Evolutionary conservation across 768 basidiomycete genomes (phyloP).

Genomic region (Boletus subcaerulescens): DNA sequence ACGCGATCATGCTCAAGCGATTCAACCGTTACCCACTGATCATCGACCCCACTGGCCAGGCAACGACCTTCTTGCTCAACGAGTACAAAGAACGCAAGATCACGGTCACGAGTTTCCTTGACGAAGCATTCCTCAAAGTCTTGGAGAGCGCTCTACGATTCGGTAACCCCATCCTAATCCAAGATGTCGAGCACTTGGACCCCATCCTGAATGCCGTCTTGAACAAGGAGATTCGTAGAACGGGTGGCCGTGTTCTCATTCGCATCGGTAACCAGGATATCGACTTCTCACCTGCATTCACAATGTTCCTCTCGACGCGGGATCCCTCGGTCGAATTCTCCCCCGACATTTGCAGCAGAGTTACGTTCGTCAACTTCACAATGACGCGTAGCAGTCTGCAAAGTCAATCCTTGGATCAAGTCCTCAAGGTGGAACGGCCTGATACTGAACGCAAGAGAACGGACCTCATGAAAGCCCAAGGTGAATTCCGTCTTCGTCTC

Average conservation of each 20-base stretch:
- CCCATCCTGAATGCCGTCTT: slow-evolving; percentile 96
- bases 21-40: slow-evolving; percentile 98
- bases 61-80: slow-evolving; percentile 89
- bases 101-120: slow-evolving; percentile 96
- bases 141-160: slow-evolving; percentile 98
- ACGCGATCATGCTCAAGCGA: slow-evolving; percentile 99
- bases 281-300: slow-evolving; percentile 99
- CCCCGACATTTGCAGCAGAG: slow-evolving; percentile 97
- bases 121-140: slow-evolving; percentile 98
- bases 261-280: slow-evolving; percentile 97
- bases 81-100: slow-evolving; percentile 97
- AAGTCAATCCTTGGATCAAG: slow-evolving; percentile 96
- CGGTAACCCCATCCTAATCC: slow-evolving; percentile 94
- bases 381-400: slow-evolving; percentile 99
- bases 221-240: slow-evolving; percentile 93
- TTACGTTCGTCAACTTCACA: slow-evolving; percentile 94
- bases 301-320: slow-evolving; percentile 97
- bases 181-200: slow-evolving; percentile 96
- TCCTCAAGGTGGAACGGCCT: slow-evolving; percentile 94
- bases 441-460: slow-evolving; percentile 95
- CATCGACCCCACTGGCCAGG: slow-evolving; percentile 97
- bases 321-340: slow-evolving; percentile 98
- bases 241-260: slow-evolving; percentile 96
- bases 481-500: slow-evolving; percentile 92
- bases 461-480: slow-evolving; percentile 97